A percentile compares a stretch with the other conserved stretches of the same genome.
These are phyloP conservation scores for Penicillium chermesinum DNA, from an alignment of 495 filamentous ascomycete species.

Conservation along the genomic window DNA sequence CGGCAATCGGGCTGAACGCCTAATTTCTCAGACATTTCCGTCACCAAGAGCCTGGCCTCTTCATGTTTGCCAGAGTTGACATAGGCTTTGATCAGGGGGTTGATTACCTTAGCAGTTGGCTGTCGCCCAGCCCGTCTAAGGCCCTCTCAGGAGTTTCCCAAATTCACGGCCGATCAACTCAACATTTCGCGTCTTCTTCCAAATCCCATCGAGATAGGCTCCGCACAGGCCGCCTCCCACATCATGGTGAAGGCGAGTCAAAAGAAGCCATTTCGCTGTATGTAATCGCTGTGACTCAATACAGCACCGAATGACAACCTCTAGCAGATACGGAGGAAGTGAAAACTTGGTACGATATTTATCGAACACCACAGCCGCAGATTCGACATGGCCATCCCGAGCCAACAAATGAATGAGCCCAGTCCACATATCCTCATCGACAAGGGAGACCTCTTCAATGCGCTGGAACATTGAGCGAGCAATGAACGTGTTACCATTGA, in stretches of 20 bases:
- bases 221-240: slow-evolving; percentile 34
- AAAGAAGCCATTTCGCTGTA: slow-evolving; percentile 33
- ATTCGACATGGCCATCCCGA: slow-evolving; percentile 37
- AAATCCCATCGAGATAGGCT: slow-evolving; percentile 37
- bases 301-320: slow-evolving; percentile 37
- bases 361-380: slow-evolving; percentile 30
- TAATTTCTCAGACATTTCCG: slow-evolving; percentile 31
- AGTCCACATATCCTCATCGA: slow-evolving; percentile 36
- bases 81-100: slow-evolving; percentile 38
- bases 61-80: slow-evolving; percentile 32
- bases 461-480: slow-evolving; percentile 37
- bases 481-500: slow-evolving; percentile 35
- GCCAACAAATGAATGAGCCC: slow-evolving; percentile 37
- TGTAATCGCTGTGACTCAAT: slow-evolving; percentile 38
- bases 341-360: slow-evolving; percentile 24
- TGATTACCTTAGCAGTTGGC: slow-evolving; percentile 40
- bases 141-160: slow-evolving; percentile 22
- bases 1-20: slow-evolving; percentile 30
- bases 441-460: slow-evolving; percentile 28
- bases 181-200: slow-evolving; percentile 40
- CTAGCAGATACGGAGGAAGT: slow-evolving; percentile 30
- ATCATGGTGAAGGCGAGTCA: slow-evolving; percentile 28
- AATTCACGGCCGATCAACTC: slow-evolving; percentile 35
- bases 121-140: slow-evolving; percentile 22
- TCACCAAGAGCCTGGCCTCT: slow-evolving; percentile 34